phyloP scores from a whole-genome alignment of 1,284 basidiomycete species.

The Apiotrichum akiyoshidainum region DNA sequence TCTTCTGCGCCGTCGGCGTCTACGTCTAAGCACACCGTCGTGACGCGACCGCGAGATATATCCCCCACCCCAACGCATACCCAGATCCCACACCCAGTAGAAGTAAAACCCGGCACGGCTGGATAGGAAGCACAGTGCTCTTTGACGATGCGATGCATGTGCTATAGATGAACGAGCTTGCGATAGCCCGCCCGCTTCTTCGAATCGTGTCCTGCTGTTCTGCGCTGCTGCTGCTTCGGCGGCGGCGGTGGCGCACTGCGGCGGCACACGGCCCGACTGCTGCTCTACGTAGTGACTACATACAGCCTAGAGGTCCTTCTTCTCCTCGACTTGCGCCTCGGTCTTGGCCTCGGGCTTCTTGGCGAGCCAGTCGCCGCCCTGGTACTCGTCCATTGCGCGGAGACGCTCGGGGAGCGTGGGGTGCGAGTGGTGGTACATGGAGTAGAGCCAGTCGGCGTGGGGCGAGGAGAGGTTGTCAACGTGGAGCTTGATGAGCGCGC shows the following conservation, averaged over 20 bases:
- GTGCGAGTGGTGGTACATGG: conserved; percentile 88
- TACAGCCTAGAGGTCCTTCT: conserved; percentile 5
- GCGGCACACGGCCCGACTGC: no score
- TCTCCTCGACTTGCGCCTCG: conserved; percentile 6
- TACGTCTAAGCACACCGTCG: conserved; percentile 59
- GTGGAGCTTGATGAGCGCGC: conserved; percentile 75
- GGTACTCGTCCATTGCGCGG: conserved; percentile 65
- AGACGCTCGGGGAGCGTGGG: conserved; percentile 83
- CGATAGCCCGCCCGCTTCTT: background rate
- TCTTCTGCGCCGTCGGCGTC: conserved; percentile 81
- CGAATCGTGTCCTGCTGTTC: background rate
- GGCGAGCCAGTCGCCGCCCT: conserved; percentile 13
- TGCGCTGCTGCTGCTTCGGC: no score
- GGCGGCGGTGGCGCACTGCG: no score
- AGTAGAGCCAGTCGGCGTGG: conserved; percentile 89
- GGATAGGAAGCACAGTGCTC: background rate
- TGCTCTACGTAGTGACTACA: no score
- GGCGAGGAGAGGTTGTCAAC: conserved; percentile 86
- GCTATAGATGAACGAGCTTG: conserved; percentile 2
- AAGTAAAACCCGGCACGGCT: no score
- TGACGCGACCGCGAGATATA: no score
- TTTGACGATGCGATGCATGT: conserved; percentile 2
- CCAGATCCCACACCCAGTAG: background rate
- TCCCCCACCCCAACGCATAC: background rate
- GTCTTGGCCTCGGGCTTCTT: background rate